These are phyloP conservation scores for Penicillium cataractarum DNA, from an alignment of 495 filamentous ascomycete species.

Conservation along the genomic window DNA sequence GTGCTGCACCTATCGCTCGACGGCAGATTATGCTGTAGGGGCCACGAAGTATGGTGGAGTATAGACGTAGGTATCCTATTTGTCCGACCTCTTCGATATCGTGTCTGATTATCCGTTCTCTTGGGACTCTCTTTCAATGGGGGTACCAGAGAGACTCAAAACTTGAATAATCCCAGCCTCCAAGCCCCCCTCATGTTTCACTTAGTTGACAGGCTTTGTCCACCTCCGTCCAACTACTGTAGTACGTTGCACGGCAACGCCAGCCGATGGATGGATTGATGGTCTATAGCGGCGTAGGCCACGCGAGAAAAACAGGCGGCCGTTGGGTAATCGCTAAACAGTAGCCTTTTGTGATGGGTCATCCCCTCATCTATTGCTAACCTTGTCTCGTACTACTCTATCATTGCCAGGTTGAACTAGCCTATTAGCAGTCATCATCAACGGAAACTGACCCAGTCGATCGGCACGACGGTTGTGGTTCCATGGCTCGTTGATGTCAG, in stretches of 20 bases:
- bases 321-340: neutral
- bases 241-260: neutral
- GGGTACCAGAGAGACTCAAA: neutral
- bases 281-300: neutral
- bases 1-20: neutral
- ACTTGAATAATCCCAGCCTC: neutral
- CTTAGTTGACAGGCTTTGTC: neutral
- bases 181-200: neutral
- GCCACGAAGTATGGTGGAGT: neutral
- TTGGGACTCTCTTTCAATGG: neutral
- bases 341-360: neutral
- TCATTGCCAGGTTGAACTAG: neutral
- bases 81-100: neutral
- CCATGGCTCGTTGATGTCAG: conserved; percentile 17
- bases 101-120: neutral
- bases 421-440: neutral
- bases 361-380: neutral
- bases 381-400: neutral
- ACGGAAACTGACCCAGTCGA: neutral
- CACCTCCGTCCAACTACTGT: neutral
- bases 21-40: neutral
- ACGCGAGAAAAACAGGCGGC: neutral
- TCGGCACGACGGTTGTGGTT: conserved; percentile 2
- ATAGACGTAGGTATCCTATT: neutral
- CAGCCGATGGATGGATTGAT: neutral